These are phyloP conservation scores for Trichoderma citrinoviride DNA, from an alignment of 2,329 filamentous ascomycete genomes.

Conservation along the genomic window DNA sequence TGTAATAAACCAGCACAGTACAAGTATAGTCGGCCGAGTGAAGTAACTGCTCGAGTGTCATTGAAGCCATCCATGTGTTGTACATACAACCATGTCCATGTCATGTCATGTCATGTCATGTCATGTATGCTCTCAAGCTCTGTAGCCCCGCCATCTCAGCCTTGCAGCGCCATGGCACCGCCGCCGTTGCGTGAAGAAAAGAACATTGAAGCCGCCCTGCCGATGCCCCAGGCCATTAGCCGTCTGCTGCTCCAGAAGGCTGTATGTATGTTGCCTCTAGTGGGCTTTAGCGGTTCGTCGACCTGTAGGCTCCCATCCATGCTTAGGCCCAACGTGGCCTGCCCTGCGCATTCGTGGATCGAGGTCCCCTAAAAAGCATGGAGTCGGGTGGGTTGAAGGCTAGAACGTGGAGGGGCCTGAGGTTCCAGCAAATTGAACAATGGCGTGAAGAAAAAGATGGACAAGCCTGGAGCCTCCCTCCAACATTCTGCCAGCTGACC, in stretches of 20 bases:
- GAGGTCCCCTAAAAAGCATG: conserved; percentile 1
- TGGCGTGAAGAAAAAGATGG: neutral
- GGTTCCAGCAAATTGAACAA: neutral
- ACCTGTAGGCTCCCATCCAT: neutral
- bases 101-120: too few species aligned
- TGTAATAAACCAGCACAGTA: neutral
- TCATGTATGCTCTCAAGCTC: neutral
- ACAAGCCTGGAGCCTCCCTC: neutral
- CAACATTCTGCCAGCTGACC: conserved; percentile 21
- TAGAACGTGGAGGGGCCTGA: neutral
- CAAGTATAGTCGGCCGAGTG: neutral
- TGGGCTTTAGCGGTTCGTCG: neutral
- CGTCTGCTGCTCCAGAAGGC: neutral
- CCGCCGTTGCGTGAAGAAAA: neutral
- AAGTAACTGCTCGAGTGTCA: neutral
- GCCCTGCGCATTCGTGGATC: neutral
- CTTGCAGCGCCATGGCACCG: conserved; percentile 13
- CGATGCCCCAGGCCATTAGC: neutral
- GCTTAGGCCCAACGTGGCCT: conserved; percentile 2
- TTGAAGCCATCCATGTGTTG: neutral
- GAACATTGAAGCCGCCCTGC: neutral
- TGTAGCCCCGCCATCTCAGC: conserved; percentile 2
- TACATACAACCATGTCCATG: too few species aligned
- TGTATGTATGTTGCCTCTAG: neutral
- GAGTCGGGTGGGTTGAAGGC: neutral